Evolutionary conservation across 192 early-diverging fungal species (phyloP).

Genomic region (Entomortierella parvispora): DNA sequence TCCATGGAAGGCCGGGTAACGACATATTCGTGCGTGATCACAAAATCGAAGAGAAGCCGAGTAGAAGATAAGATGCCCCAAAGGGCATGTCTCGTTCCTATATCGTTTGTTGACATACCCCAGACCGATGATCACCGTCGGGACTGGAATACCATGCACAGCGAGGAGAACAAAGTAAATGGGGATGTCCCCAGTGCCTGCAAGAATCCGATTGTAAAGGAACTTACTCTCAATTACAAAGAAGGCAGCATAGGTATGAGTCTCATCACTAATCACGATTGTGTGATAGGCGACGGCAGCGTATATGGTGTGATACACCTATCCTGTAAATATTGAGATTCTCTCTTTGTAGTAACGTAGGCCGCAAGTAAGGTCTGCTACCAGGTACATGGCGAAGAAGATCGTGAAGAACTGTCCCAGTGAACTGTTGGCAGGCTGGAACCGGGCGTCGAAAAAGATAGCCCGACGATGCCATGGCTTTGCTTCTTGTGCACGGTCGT

Average conservation of each 20-base stretch:
- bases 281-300: conserved; percentile 13
- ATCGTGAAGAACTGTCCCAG: background rate
- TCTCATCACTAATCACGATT: background rate
- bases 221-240: conserved; percentile 30
- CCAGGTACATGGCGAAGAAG: conserved; percentile 27
- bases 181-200: background rate
- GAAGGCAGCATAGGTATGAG: conserved; percentile 9
- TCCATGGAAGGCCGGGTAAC: conserved; percentile 2
- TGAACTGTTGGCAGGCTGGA: conserved; percentile 6
- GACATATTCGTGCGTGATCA: conserved; percentile 20
- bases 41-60: conserved; percentile 25
- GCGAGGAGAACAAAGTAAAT: background rate
- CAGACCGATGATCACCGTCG: conserved; percentile 30
- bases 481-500: background rate
- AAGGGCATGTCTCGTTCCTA: conserved; percentile 22
- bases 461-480: background rate
- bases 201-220: background rate
- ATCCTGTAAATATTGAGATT: conserved; percentile 25
- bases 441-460: conserved; percentile 24
- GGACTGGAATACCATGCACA: conserved; percentile 7
- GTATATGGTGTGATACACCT: conserved; percentile 33
- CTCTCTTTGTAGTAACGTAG: conserved; percentile 16
- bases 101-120: conserved; percentile 21
- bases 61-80: conserved; percentile 4
- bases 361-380: conserved; percentile 12